phyloP scores from a whole-genome alignment of 2,329 filamentous ascomycete genomes.

The Fusarium buharicum region DNA sequence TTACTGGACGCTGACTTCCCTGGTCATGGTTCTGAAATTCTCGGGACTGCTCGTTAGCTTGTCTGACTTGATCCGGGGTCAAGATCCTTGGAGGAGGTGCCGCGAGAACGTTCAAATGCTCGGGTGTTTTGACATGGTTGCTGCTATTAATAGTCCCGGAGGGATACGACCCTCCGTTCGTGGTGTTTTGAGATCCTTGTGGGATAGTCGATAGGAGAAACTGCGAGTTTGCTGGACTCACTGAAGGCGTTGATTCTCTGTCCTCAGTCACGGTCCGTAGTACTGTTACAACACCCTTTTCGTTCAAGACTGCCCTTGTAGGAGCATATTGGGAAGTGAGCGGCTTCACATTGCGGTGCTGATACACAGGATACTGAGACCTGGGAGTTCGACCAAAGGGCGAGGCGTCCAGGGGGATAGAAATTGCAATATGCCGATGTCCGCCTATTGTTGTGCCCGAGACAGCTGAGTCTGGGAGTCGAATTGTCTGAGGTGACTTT shows the following conservation, averaged over 20 bases:
- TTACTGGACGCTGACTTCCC: background rate
- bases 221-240: slow-evolving; percentile 24
- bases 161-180: slow-evolving; percentile 6
- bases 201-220: slow-evolving; percentile 12
- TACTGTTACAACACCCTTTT: slow-evolving; percentile 53
- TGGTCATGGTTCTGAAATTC: slow-evolving; percentile 26
- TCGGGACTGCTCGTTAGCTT: slow-evolving; percentile 33
- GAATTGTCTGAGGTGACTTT: slow-evolving; percentile 48
- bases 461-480: slow-evolving; percentile 66
- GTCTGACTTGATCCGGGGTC: slow-evolving; percentile 38
- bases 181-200: slow-evolving; percentile 11
- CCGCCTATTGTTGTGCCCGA: slow-evolving; percentile 64
- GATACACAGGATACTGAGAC: slow-evolving; percentile 51
- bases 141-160: slow-evolving; percentile 24
- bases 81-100: slow-evolving; percentile 37
- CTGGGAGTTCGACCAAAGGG: slow-evolving; percentile 52
- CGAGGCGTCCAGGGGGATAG: slow-evolving; percentile 64
- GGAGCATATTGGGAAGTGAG: slow-evolving; percentile 37
- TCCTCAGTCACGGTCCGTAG: slow-evolving; percentile 48
- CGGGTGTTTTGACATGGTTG: slow-evolving; percentile 25
- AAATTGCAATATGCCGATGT: slow-evolving; percentile 69
- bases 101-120: slow-evolving; percentile 41
- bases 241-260: slow-evolving; percentile 32
- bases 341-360: slow-evolving; percentile 26
- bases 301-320: slow-evolving; percentile 48